phyloP scores from a whole-genome alignment of 345 rosid species.

The Hypericum androsaemum region DNA sequence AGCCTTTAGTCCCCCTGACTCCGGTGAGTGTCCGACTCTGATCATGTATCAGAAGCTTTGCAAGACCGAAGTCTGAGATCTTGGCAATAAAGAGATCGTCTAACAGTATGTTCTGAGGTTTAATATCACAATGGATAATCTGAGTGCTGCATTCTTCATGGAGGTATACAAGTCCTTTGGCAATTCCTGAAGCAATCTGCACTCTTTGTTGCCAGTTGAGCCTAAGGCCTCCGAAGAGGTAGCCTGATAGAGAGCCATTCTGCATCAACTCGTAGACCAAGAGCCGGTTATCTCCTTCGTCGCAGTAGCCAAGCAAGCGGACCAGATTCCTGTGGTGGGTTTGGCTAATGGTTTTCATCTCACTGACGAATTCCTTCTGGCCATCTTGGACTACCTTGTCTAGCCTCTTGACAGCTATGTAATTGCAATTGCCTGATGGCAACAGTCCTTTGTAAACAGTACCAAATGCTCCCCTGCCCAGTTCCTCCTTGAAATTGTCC shows the following conservation, averaged over 20 bases:
- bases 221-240: conserved; percentile 17
- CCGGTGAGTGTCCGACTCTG: conserved; percentile 17
- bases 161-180: conserved; percentile 23
- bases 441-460: conserved; percentile 29
- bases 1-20: conserved; percentile 28
- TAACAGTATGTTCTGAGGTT: no score
- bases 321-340: conserved; percentile 36
- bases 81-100: no score
- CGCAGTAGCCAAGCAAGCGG: conserved; percentile 29
- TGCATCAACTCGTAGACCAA: no score
- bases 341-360: conserved; percentile 22
- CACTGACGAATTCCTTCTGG: conserved; percentile 28
- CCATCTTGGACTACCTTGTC: conserved; percentile 7
- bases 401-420: conserved; percentile 31
- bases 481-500: conserved; percentile 24
- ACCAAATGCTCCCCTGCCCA: conserved; percentile 38
- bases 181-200: conserved; percentile 22
- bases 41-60: no score
- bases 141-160: conserved; percentile 30
- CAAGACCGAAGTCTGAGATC: no score
- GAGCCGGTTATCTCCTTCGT: conserved; percentile 25
- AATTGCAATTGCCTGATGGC: not conserved
- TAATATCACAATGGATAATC: conserved; percentile 33
- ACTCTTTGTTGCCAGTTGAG: conserved; percentile 21
- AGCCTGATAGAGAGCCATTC: no score